Conservation (phyloP, 129 eudicot species). For the Dittrichia graveolens region DNA sequence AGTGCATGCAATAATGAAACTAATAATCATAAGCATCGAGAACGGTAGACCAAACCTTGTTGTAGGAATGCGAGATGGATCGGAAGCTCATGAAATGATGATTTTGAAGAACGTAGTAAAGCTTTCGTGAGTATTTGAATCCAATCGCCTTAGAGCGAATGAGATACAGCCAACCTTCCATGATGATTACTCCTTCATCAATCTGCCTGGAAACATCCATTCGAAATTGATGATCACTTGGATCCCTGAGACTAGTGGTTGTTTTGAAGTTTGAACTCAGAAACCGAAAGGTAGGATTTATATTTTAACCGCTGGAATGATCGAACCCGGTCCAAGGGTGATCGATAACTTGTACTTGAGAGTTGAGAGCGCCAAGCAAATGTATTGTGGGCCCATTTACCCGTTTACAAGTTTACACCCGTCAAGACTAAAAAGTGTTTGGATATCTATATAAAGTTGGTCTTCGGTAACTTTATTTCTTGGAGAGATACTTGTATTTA, state of each 20-base stretch:
- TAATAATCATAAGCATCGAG: neutral
- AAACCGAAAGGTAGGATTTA: slow-evolving; percentile 15
- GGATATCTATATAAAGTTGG: neutral
- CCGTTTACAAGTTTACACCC: neutral
- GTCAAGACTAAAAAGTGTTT: neutral
- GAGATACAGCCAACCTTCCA: slow-evolving; percentile 78
- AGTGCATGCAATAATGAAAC: neutral
- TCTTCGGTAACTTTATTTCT: no score
- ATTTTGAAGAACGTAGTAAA: slow-evolving; percentile 66
- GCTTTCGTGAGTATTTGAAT: slow-evolving; percentile 55
- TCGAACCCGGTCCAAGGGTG: neutral
- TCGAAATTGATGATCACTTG: slow-evolving; percentile 4
- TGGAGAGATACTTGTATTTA: no score
- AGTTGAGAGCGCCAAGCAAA: slow-evolving; percentile 5
- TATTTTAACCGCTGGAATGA: no score
- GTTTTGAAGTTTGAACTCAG: neutral
- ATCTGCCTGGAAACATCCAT: slow-evolving; percentile 49
- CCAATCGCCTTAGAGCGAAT: slow-evolving; percentile 63
- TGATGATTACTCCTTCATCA: slow-evolving; percentile 39
- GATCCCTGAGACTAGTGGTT: slow-evolving; percentile 10
- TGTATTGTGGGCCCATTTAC: slow-evolving; percentile 15
- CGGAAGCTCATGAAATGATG: slow-evolving; percentile 55
- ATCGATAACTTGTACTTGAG: no score
- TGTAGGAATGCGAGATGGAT: slow-evolving; percentile 44
- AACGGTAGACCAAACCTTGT: slow-evolving; percentile 40